Conservation (phyloP, 2,329 filamentous ascomycete species). For the Alternaria angustiovoidea region DNA sequence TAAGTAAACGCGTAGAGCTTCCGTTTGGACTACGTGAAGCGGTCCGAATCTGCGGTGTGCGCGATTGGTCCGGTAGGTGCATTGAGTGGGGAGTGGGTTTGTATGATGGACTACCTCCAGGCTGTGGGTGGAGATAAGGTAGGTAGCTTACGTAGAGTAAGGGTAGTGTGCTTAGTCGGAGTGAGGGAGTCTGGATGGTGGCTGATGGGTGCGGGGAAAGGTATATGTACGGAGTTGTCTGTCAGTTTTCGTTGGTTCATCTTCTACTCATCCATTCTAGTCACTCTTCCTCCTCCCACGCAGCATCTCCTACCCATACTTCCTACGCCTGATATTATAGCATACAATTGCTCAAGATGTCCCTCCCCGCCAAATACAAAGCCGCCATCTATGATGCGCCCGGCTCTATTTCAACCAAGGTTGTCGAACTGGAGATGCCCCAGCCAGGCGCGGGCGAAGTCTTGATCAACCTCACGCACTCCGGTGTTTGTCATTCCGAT, state of each 20-base stretch:
- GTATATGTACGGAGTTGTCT: not conserved
- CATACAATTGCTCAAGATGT: not conserved
- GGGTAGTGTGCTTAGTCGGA: not conserved
- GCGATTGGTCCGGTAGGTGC: not conserved
- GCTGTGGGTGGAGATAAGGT: not conserved
- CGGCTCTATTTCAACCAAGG: slow-evolving; percentile 69
- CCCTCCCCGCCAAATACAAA: slow-evolving; percentile 66
- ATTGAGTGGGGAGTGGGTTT: not conserved
- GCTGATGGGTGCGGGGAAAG: not conserved
- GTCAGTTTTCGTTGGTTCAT: not conserved
- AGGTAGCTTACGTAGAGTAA: not conserved
- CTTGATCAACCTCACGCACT: slow-evolving; percentile 69
- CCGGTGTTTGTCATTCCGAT: slow-evolving; percentile 72
- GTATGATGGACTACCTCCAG: not conserved
- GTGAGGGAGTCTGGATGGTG: not conserved
- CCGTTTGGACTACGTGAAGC: not conserved
- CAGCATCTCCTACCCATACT: not conserved
- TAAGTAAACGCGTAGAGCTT: not conserved
- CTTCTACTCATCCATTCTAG: not conserved
- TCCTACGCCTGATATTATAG: not conserved
- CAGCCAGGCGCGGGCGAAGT: slow-evolving; percentile 70
- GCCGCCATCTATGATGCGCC: slow-evolving; percentile 71
- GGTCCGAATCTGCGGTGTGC: not conserved
- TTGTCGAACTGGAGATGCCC: slow-evolving; percentile 69
- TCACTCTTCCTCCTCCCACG: not conserved